Evolutionary conservation across 1,139 yeast genomes (phyloP), one percentile per base, ranked within the genome.

Genomic region (Kodamaea arcana): DNA sequence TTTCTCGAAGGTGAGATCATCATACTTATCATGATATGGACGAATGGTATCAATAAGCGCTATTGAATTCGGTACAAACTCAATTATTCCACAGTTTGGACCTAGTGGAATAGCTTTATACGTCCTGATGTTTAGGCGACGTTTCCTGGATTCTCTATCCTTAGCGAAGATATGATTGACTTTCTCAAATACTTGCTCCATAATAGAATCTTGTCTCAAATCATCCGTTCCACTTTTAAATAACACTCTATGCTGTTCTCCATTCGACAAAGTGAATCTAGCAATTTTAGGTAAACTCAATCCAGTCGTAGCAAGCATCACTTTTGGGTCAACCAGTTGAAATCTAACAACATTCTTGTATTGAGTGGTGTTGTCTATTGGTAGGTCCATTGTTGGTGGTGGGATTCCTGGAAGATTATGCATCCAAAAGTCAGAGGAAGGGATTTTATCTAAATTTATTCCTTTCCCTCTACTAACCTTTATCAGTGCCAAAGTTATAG

Each of bases 131-230:
- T 72, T 65, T 35, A 92, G 61, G 1, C 69, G 60, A 13, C 92
- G 58, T 32, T 62, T 69, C 24, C 79, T 56, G 0, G 94, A 72
- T 29, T 74, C 76, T 33, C 71, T 67, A 49, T 84, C 79, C 24
- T 65, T 66, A 12, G 50, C 56, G 41, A 92, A 71, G 29, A 90
- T 73, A n/a, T 66, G 61, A 50, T 90, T 87, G 14, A 88, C 96
- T 52, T 88, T 86, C 18, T 72, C 83, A 56, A 94, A 94, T 1
- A 92, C 97, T 53, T 92, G 98, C 54, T 90, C 95, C 98, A 94
- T 94, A 41, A 92, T 86, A 0, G 95, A 85, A 58, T 94, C 99
- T 57, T 94, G 98, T 36, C 98, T 66, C 36, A 92, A 61, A 58
- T 94, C 98, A 58, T 94, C 98, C 5, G 86, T 75, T 4, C 95